Conservation (phyloP, 2,329 filamentous ascomycete species). For the Diaporthe sp. region DNA sequence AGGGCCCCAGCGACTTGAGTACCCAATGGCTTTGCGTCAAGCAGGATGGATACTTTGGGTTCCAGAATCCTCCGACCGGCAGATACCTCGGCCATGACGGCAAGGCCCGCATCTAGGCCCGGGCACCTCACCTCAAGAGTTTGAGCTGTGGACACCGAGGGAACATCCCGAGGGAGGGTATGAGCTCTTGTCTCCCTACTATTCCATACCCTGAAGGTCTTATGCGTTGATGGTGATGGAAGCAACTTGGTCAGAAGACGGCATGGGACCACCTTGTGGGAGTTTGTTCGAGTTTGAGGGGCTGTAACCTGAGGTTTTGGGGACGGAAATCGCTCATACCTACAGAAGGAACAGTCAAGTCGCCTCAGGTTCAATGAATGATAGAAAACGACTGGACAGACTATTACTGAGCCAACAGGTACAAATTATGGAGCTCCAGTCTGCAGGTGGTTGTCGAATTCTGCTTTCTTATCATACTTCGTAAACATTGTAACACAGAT, state of each 20-base stretch:
- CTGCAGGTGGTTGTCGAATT: too few relatives aligned
- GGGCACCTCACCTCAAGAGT: neutral
- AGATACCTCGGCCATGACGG: neutral
- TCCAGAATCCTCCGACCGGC: neutral
- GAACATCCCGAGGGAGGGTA: neutral
- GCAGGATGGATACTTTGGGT: neutral
- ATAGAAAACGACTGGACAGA: too few relatives aligned
- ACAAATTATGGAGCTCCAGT: too few relatives aligned
- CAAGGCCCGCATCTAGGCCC: neutral
- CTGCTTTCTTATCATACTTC: too few relatives aligned
- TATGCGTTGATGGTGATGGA: neutral
- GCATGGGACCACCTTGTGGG: neutral
- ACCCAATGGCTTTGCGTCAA: neutral
- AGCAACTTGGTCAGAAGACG: neutral
- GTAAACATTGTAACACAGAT: too few relatives aligned
- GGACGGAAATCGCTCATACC: too few relatives aligned
- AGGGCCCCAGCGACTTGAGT: accelerated
- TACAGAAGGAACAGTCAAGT: too few relatives aligned
- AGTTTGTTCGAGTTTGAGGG: neutral
- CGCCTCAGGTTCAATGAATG: too few relatives aligned
- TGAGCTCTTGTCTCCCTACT: neutral
- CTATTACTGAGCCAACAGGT: too few relatives aligned
- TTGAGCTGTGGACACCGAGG: neutral
- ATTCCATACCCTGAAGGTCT: neutral
- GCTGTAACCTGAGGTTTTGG: too few relatives aligned